Conservation (phyloP, 2,329 filamentous ascomycete species). For the Macrophomina tecta region DNA sequence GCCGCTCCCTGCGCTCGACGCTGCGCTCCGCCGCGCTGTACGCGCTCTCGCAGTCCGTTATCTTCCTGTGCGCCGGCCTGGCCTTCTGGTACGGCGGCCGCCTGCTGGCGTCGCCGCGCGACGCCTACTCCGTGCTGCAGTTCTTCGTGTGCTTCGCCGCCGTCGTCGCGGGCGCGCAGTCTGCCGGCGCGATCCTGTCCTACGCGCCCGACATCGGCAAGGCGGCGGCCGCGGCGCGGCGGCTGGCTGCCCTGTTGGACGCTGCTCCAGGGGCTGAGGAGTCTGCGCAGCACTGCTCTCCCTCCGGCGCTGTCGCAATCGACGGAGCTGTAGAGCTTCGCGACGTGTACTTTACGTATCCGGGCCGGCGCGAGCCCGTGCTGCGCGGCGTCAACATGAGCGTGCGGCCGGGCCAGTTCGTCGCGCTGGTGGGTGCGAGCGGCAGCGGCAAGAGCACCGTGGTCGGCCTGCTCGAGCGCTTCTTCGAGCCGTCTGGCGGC, state of each 20-base stretch:
- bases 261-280: no score
- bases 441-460: conserved; percentile 95
- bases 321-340: conserved; percentile 90
- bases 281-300: no score
- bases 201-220: conserved; percentile 95
- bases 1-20: conserved; percentile 61
- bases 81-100: conserved; percentile 92
- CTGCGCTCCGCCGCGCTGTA: conserved; percentile 62
- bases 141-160: conserved; percentile 89
- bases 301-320: conserved; percentile 63
- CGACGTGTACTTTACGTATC: conserved; percentile 93
- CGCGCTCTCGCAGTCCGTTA: conserved; percentile 78
- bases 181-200: conserved; percentile 84
- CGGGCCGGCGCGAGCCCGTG: conserved; percentile 86
- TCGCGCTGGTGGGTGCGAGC: conserved; percentile 87
- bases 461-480: conserved; percentile 88
- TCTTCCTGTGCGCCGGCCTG: conserved; percentile 77
- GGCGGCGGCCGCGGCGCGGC: conserved; percentile 85
- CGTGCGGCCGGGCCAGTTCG: conserved; percentile 78
- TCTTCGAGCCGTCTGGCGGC: conserved; percentile 87
- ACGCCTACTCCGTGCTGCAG: conserved; percentile 77
- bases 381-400: conserved; percentile 81
- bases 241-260: conserved; percentile 73
- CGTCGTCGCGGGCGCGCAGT: conserved; percentile 85
- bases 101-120: conserved; percentile 64